Percentiles rank a stretch among this genome's conserved stretches.
Conservation (phyloP, 495 filamentous ascomycete species). For the Talaromyces wortmannii region DNA sequence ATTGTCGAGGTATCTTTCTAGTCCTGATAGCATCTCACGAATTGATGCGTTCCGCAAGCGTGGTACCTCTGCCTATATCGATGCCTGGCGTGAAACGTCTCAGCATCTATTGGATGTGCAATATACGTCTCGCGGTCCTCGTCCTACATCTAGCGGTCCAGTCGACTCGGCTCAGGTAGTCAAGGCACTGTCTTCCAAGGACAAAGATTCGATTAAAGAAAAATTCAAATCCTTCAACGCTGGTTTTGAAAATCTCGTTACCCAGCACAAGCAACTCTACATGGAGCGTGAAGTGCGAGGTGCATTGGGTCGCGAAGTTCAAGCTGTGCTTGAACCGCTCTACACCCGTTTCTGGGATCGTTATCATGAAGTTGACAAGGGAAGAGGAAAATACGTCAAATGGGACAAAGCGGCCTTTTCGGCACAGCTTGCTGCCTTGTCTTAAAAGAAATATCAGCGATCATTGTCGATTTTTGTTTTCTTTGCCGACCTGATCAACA, state of each 20-base stretch:
- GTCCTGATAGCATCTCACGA: slow-evolving; percentile 49
- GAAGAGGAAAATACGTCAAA: slow-evolving; percentile 94
- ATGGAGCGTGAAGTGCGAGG: slow-evolving; percentile 86
- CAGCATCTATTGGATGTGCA: slow-evolving; percentile 83
- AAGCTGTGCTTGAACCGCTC: slow-evolving; percentile 84
- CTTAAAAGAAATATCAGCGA: slow-evolving; percentile 1
- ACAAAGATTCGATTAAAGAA: slow-evolving; percentile 92
- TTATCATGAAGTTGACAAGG: slow-evolving; percentile 96
- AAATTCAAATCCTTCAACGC: slow-evolving; percentile 92
- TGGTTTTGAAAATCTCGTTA: slow-evolving; percentile 80
- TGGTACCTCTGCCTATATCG: slow-evolving; percentile 71
- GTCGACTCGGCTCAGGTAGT: slow-evolving; percentile 75
- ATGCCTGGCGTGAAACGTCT: slow-evolving; percentile 84
- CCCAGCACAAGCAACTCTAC: slow-evolving; percentile 67
- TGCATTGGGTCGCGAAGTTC: slow-evolving; percentile 73
- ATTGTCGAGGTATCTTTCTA: slow-evolving; percentile 63
- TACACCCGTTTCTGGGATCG: slow-evolving; percentile 95
- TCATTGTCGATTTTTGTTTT: background rate
- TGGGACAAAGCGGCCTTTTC: slow-evolving; percentile 71
- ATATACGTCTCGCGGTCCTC: slow-evolving; percentile 66
- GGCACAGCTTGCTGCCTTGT: slow-evolving; percentile 36
- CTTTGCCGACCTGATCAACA: background rate
- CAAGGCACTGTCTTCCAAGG: slow-evolving; percentile 75
- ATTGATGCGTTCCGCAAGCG: slow-evolving; percentile 86
- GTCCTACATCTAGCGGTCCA: slow-evolving; percentile 60